These are phyloP conservation scores for Alnus rubra DNA, from an alignment of 306 rosid species.

Conservation along the genomic window DNA sequence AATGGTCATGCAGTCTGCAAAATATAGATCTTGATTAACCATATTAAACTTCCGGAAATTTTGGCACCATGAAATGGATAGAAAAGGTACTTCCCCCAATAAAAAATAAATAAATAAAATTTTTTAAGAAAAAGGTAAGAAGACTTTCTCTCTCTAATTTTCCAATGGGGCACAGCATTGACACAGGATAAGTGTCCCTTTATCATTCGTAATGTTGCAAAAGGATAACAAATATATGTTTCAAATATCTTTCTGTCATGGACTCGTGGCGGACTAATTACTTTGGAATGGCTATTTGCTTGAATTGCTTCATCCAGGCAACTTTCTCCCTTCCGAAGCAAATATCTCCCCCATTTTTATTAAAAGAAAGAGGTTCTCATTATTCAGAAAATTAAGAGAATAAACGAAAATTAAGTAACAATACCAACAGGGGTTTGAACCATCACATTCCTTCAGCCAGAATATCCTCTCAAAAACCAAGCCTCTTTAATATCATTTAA, in stretches of 20 bases:
- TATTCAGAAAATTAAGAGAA: background rate
- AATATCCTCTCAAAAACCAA: background rate
- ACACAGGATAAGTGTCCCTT: background rate
- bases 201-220: background rate
- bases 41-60: background rate
- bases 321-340: constrained; percentile 1
- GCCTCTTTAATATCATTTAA: background rate
- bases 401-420: background rate
- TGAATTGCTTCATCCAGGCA: constrained; percentile 1
- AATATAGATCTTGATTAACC: background rate
- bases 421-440: background rate
- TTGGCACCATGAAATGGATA: background rate
- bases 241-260: background rate
- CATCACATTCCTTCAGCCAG: background rate
- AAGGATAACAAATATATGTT: background rate
- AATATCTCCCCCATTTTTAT: background rate
- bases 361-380: background rate
- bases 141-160: background rate
- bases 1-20: background rate
- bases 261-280: background rate
- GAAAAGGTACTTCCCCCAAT: background rate
- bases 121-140: background rate
- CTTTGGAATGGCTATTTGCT: background rate
- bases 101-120: background rate
- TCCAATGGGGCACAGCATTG: background rate